These are phyloP conservation scores for Ophiostoma triangulosporum DNA, from an alignment of 2,329 filamentous ascomycete species.

Conservation along the genomic window DNA sequence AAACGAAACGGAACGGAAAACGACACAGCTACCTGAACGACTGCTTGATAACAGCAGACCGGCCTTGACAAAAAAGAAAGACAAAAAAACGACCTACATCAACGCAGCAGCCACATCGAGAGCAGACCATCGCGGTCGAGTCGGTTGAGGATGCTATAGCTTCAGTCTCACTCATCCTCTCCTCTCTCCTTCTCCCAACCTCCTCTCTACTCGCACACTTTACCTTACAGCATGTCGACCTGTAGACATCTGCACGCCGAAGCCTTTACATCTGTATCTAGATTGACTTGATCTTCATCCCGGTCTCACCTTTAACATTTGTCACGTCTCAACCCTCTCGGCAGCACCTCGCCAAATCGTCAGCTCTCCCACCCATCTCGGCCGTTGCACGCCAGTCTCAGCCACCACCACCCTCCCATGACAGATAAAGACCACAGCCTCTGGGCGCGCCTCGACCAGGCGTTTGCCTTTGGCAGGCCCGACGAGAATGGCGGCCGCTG, in stretches of 20 bases:
- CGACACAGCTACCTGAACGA: background rate
- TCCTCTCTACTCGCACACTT: background rate
- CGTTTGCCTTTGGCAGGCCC: slow-evolving; percentile 6
- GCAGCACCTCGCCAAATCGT: background rate
- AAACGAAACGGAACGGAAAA: background rate
- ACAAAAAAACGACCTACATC: no score
- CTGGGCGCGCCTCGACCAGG: slow-evolving; percentile 9
- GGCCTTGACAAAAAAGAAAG: background rate
- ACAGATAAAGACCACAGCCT: background rate
- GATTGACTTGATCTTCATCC: background rate
- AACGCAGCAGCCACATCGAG: background rate
- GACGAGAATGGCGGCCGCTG: slow-evolving; percentile 2
- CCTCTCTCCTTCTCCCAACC: background rate
- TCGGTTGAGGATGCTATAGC: background rate
- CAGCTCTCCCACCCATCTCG: background rate
- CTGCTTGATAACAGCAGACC: background rate
- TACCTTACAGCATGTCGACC: background rate
- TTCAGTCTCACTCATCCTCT: background rate
- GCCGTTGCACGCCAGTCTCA: background rate
- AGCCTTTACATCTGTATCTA: background rate
- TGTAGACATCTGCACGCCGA: background rate
- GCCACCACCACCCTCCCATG: background rate
- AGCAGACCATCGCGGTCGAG: background rate
- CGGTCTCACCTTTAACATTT: background rate
- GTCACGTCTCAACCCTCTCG: background rate